phyloP scores from a whole-genome alignment of 1,139 yeast genomes.

The Kluyveromyces sp. region DNA sequence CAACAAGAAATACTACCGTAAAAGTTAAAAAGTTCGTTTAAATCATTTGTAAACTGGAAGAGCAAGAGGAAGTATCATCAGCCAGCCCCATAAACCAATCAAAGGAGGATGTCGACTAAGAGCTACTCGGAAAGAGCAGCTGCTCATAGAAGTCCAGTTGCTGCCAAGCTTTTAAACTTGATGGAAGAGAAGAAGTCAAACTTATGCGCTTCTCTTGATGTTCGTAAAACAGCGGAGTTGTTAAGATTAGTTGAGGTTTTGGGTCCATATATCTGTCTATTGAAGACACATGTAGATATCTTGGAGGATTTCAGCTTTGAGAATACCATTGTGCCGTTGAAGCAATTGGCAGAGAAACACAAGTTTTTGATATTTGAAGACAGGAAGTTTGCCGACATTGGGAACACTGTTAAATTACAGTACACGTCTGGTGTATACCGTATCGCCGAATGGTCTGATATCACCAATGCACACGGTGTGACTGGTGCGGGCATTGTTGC shows the following conservation, averaged over 20 bases:
- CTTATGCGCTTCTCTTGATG: constrained; percentile 95
- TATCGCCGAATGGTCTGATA: constrained; percentile 92
- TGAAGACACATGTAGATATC: constrained; percentile 92
- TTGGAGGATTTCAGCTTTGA: constrained; percentile 82
- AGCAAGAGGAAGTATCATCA: not conserved
- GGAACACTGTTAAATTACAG: constrained; percentile 94
- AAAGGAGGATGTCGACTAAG: constrained; percentile 23
- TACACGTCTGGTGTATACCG: constrained; percentile 83
- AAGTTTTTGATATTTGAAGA: constrained; percentile 88
- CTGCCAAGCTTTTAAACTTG: constrained; percentile 59
- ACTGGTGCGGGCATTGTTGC: constrained; percentile 91
- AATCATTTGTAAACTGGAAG: no score
- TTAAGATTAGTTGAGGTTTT: constrained; percentile 62
- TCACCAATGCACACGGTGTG: constrained; percentile 95
- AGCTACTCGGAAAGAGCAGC: constrained; percentile 66
- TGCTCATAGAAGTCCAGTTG: constrained; percentile 69
- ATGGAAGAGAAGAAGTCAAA: constrained; percentile 81
- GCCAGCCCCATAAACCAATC: not conserved
- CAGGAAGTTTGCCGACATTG: constrained; percentile 97
- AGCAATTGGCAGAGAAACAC: constrained; percentile 64
- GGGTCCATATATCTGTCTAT: constrained; percentile 88
- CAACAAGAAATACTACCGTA: no score
- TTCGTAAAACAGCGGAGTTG: constrained; percentile 68
- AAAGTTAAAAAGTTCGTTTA: no score
- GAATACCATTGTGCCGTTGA: constrained; percentile 65